Conservation (phyloP, 2,329 filamentous ascomycete genomes). For the Aspergillus amoenus region DNA sequence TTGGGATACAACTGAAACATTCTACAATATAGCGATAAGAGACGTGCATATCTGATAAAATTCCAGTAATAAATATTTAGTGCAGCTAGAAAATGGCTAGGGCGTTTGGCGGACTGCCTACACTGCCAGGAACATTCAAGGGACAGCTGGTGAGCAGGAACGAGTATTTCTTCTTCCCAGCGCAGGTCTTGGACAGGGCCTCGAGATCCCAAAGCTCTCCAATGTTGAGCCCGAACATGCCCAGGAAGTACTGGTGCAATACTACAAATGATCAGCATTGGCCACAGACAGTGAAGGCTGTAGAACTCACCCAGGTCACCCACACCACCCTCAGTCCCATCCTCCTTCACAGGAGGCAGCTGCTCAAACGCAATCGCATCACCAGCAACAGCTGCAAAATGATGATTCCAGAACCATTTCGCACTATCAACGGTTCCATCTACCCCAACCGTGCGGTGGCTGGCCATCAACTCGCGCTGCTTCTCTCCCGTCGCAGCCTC, state of each 20-base stretch:
- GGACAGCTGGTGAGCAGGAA: slow-evolving; percentile 48
- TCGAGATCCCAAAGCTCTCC: slow-evolving; percentile 50
- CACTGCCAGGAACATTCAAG: slow-evolving; percentile 43
- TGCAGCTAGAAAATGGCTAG: slow-evolving; percentile 28
- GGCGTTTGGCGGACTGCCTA: slow-evolving; percentile 34
- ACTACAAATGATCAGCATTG: slow-evolving; percentile 3
- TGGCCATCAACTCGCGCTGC: slow-evolving; percentile 8
- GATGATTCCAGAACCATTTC: slow-evolving; percentile 57
- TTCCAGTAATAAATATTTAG: too few relatives aligned
- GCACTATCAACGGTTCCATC: slow-evolving; percentile 48
- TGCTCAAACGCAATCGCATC: slow-evolving; percentile 27
- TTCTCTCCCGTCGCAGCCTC: slow-evolving; percentile 19
- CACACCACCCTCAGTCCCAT: not conserved
- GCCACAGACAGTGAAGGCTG: too few relatives aligned
- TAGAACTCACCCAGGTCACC: not conserved
- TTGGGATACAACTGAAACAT: too few relatives aligned
- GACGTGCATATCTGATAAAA: too few relatives aligned
- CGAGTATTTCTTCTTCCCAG: slow-evolving; percentile 35
- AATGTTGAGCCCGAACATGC: slow-evolving; percentile 45
- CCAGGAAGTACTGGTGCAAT: slow-evolving; percentile 43
- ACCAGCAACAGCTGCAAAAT: slow-evolving; percentile 41
- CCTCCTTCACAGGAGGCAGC: slow-evolving; percentile 15
- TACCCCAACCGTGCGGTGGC: slow-evolving; percentile 35
- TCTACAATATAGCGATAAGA: too few relatives aligned
- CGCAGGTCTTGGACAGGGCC: slow-evolving; percentile 38